Base-by-base conservation (phyloP, 371 early-diverging fungal genomes). In the Smittium mucronatum region DNA sequence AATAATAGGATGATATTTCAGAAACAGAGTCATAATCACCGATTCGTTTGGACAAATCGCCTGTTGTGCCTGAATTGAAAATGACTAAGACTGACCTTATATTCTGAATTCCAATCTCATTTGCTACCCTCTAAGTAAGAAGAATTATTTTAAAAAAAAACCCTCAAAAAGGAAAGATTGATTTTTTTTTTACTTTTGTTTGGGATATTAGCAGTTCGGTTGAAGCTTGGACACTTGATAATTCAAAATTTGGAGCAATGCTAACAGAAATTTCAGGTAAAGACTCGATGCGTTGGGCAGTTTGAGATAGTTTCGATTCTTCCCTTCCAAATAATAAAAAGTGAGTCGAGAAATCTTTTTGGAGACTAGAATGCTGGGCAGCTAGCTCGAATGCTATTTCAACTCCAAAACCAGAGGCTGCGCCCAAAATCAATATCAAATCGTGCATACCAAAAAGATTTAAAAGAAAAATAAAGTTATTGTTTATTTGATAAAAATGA, bases 1-100 rank as follows among this genome's bases (percentile, higher is more conserved):
- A 75, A 16, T 81, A 70, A 75, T 87, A 87, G n/a, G 65, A 47
- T 58, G 82, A 72, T 26, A 86, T 76, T 57, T 84, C 84, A 58
- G 79, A 74, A 29, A 30, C 11, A 66, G 81, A 71, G 16, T 75
- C 70, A 70, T 84, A 80, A 36, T 86, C 82, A 34, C 75, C 75
- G n/a, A 86, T 85, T 2, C 77, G 81, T 69, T 80, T 88, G 68
- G 80, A 80, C 63, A 93, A 80, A 67, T 87, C 85, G 28, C 94
- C 90, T 25, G 89, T 79, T 1, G 89, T 83, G 17, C 93, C 95
- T 2, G 93, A 93, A 73, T 91, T 91, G 75, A 92, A 87, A 75
- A 94, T 75, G 5, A 47, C 47, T 11, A 11, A 47, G 11, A 47
- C 47, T 47, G 5, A 11, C 5, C 21, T 21, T 47, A 47, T 47